Evolutionary conservation across 2,329 filamentous ascomycete species (phyloP).

Genomic region (Aspergillus sp.): DNA sequence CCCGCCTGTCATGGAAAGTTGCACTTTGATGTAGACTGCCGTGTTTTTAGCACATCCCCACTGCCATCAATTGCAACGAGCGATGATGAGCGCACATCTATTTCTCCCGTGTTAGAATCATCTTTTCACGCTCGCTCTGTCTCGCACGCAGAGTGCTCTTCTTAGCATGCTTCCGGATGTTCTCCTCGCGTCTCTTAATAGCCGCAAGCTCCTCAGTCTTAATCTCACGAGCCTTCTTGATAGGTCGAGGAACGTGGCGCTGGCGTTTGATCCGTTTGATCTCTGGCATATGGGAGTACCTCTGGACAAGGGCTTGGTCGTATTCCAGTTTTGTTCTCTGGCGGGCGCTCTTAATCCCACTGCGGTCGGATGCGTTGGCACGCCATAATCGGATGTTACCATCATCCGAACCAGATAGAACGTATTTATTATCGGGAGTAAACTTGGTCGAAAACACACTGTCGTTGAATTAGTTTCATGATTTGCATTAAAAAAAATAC

Average conservation of each 20-base stretch:
- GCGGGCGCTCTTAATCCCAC: constrained; percentile 79
- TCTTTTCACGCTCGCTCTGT: constrained; percentile 85
- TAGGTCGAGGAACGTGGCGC: constrained; percentile 83
- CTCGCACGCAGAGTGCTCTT: constrained; percentile 70
- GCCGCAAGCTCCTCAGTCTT: constrained; percentile 84
- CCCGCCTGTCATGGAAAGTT: not conserved
- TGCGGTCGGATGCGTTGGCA: constrained; percentile 76
- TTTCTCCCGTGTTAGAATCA: constrained; percentile 71
- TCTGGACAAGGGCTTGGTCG: constrained; percentile 76
- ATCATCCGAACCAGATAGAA: constrained; percentile 89
- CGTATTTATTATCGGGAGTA: constrained; percentile 85
- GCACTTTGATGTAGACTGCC: not conserved
- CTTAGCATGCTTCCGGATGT: constrained; percentile 86
- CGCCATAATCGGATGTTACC: constrained; percentile 91
- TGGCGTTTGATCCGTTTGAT: constrained; percentile 87
- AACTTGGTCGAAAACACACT: constrained; percentile 81
- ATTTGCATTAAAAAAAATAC: not conserved
- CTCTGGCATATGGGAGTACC: constrained; percentile 95
- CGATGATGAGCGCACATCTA: constrained; percentile 31
- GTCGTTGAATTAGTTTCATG: constrained; percentile 15
- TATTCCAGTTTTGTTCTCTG: constrained; percentile 91
- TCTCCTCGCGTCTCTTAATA: constrained; percentile 90
- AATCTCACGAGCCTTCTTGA: constrained; percentile 96
- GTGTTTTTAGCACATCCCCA: not conserved
- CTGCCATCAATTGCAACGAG: not conserved